Conservation (phyloP, 1,284 basidiomycete genomes). For the Kalmanozyma brasiliensis region DNA sequence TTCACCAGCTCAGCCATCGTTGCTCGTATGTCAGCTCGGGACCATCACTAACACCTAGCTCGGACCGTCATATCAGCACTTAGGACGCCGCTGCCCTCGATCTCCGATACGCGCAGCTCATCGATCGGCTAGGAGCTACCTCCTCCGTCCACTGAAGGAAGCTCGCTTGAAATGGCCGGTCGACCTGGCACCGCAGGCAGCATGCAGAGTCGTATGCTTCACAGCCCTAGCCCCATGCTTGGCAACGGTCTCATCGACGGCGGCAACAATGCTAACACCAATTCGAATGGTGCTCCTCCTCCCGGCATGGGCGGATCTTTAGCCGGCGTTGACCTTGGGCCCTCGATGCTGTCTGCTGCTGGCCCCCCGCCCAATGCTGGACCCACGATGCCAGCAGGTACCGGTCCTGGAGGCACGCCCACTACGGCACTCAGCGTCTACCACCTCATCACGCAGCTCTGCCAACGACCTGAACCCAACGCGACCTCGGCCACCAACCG, state of each 20-base stretch:
- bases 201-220: slow-evolving; percentile 40
- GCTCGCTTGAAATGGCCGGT: slow-evolving; percentile 20
- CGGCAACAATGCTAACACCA: slow-evolving; percentile 9
- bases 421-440: slow-evolving; percentile 66
- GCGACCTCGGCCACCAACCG: slow-evolving; percentile 9
- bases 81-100: too few species aligned
- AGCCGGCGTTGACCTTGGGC: slow-evolving; percentile 54
- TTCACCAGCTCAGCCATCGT: too few species aligned
- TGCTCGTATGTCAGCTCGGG: too few species aligned
- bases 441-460: slow-evolving; percentile 66
- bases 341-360: slow-evolving; percentile 61
- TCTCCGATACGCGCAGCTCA: too few species aligned
- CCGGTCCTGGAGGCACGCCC: slow-evolving; percentile 59
- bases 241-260: slow-evolving; percentile 10
- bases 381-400: slow-evolving; percentile 56
- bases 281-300: slow-evolving; percentile 32
- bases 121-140: neutral
- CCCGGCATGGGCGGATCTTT: slow-evolving; percentile 53
- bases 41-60: too few species aligned
- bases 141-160: neutral
- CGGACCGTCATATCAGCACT: too few species aligned
- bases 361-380: slow-evolving; percentile 57
- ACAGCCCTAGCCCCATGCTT: slow-evolving; percentile 37
- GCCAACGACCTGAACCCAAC: slow-evolving; percentile 61
- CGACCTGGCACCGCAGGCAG: slow-evolving; percentile 25